Base-by-base conservation (phyloP, 345 rosid genomes). In the Psidium friedrichsthalianum region DNA sequence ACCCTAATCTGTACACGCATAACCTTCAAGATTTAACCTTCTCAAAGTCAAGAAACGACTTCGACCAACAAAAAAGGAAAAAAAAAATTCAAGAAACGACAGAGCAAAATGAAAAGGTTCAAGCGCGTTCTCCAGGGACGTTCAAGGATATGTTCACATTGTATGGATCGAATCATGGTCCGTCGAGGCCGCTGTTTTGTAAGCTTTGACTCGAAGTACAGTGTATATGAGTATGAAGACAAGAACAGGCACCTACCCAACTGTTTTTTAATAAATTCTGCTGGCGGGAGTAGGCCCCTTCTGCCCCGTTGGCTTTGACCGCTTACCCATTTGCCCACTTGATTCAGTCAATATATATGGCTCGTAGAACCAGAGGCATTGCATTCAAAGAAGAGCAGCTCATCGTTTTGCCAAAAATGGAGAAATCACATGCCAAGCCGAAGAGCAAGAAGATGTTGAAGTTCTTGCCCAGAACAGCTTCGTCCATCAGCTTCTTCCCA, bases 391-490 rank as follows among this genome's bases (percentile, higher is more conserved):
- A 69, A 69, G 80, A 69, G 80, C 47, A 36, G 80, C 47, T 36
- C 80, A 22, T 36, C 80, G 24, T 36, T 36, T 69, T 69, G 47
- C 47, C 22, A 69, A 69, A 55, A 11, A 69, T 69, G 80, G 25
- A 69, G 80, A 69, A 69, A 69, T 69, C 80, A 69, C 89, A 82
- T 36, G 52, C 87, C 1, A 93, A 90, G 84, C 42, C 89, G 49
- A 90, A 51, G 80, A 90, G 54, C 76, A 91, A 86, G 88, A 95
- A 88, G 80, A 25, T 51, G 40, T 32, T 82, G 82, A 94, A 91
- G 86, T 87, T 91, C 47, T 89, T 96, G 29, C 95, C 96, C 1
- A 92, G 89, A 89, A 91, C 94, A 53, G 84, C 24, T 21, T 82
- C 84, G 22, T 53, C 84, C 84, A 40, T 82, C 44, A 86, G 91